Conservation (phyloP, 2,329 filamentous ascomycete genomes). For the Fusarium pseudocircinatum region DNA sequence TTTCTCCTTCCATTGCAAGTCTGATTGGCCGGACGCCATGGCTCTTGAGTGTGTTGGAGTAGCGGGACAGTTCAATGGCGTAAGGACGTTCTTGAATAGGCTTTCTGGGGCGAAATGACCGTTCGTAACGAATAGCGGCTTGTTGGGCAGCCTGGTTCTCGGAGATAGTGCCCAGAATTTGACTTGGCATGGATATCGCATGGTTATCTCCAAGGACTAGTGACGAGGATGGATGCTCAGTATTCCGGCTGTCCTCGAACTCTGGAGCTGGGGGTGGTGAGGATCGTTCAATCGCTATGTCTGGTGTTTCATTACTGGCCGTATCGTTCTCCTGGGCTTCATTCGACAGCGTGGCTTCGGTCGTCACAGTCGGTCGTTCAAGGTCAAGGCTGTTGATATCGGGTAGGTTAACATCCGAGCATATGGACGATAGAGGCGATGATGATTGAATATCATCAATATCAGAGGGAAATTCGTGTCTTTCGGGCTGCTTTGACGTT, state of each 20-base stretch:
- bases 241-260: slow-evolving; percentile 11
- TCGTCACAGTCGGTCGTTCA: neutral
- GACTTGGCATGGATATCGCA: slow-evolving; percentile 21
- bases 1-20: slow-evolving; percentile 48
- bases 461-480: neutral
- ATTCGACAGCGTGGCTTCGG: neutral
- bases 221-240: neutral
- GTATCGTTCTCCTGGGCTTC: neutral
- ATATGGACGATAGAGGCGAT: slow-evolving; percentile 49
- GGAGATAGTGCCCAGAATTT: slow-evolving; percentile 19
- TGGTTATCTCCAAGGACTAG: neutral
- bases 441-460: slow-evolving; percentile 36
- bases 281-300: slow-evolving; percentile 49
- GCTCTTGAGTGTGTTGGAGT: slow-evolving; percentile 61
- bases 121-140: slow-evolving; percentile 50
- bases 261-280: slow-evolving; percentile 46
- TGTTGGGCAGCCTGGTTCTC: slow-evolving; percentile 41
- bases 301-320: slow-evolving; percentile 49
- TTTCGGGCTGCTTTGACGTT: slow-evolving; percentile 3
- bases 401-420: slow-evolving; percentile 42
- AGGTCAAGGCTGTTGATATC: slow-evolving; percentile 33
- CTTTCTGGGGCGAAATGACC: slow-evolving; percentile 67
- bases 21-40: slow-evolving; percentile 65
- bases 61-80: slow-evolving; percentile 64
- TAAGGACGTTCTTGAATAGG: slow-evolving; percentile 71